phyloP scores from a whole-genome alignment of 768 basidiomycete species.

The Lentinus tigrinus region DNA sequence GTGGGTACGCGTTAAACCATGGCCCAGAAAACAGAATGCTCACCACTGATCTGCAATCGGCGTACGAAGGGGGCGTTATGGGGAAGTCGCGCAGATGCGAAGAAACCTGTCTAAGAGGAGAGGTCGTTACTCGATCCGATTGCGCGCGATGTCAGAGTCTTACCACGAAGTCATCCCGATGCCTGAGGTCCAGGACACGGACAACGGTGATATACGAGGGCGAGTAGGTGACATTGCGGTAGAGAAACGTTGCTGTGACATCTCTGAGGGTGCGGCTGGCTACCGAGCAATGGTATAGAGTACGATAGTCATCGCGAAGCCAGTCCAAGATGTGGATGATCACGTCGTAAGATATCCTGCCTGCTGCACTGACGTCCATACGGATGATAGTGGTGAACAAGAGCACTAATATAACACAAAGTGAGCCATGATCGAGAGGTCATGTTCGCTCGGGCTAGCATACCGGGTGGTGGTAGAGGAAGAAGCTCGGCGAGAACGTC shows the following conservation, averaged over 20 bases:
- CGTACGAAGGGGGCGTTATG: constrained; percentile 13
- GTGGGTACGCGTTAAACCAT: constrained; percentile 28
- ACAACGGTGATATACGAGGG: constrained; percentile 31
- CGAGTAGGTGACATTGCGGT: constrained; percentile 42
- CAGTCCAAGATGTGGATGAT: constrained; percentile 29
- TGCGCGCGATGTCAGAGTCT: constrained; percentile 8
- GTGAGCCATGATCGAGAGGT: no score
- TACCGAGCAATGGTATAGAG: constrained; percentile 42
- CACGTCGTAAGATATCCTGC: constrained; percentile 15
- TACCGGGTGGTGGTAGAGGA: background rate
- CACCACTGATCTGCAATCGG: constrained; percentile 8
- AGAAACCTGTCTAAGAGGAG: constrained; percentile 8
- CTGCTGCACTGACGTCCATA: background rate
- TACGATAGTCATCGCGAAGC: constrained; percentile 33
- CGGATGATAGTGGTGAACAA: no score
- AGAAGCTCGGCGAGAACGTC: no score
- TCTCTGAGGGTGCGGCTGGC: constrained; percentile 46
- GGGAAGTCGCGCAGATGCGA: constrained; percentile 8
- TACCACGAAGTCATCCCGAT: constrained; percentile 35
- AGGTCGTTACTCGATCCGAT: background rate
- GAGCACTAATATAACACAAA: no score
- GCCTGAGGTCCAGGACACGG: constrained; percentile 31
- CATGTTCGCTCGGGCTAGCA: no score
- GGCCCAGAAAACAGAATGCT: background rate
- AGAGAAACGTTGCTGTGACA: constrained; percentile 46